Evolutionary conservation across 208 protist species (phyloP), one percentile per base, ranked within the genome.

Genomic region (Wallacemonas rigidus): DNA sequence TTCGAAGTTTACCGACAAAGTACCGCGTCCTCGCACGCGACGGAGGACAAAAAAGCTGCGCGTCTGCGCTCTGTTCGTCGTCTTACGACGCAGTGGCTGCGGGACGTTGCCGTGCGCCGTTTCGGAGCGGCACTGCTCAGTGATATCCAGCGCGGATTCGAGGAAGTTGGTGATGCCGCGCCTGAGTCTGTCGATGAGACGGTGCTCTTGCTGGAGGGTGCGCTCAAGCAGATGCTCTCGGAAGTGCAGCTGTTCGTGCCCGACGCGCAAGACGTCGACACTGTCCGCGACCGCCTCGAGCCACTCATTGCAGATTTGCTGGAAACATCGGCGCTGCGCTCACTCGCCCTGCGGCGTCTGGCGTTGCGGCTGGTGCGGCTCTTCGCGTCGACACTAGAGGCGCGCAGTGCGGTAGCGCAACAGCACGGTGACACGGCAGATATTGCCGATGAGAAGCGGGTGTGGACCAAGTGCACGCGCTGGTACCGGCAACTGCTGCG

Each of bases 91-190:
- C 14, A 43, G 51, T 91, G 80, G 79, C 39, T 91, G 55, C 15
- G 58, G 5, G 53, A 69, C 3, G 54, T 68, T 1, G 51, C 76
- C 0, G 67, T 82, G 0, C 17, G 63, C 9, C 48, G 40, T 2
- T 83, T 79, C 38, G 80, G 77, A 9, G 68, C 69, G 12, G 79
- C 74, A 17, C 60, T 91, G 11, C 6, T 91, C 43, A 48, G 76
- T 7, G 76, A 83, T 64, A 50, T 79, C 26, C 50, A 76, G 17
- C 17, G 53, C 17, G 7, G 63, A 47, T 17, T 76, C 1, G 73
- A 76, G 11, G 71, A 40, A 15, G 63, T 53, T 64, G 70, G 74
- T n/a, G 63, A 77, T n/a, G 12, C 50, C 0, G 45, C 15, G 45
- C 26, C 26, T 3, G 67, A 55, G 11, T 0, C 1, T 1, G 40